A percentile compares a stretch with the other conserved stretches of the same genome.
phyloP scores from a whole-genome alignment of 2,329 filamentous ascomycete species.

The Pseudocercospora fijiensis region DNA sequence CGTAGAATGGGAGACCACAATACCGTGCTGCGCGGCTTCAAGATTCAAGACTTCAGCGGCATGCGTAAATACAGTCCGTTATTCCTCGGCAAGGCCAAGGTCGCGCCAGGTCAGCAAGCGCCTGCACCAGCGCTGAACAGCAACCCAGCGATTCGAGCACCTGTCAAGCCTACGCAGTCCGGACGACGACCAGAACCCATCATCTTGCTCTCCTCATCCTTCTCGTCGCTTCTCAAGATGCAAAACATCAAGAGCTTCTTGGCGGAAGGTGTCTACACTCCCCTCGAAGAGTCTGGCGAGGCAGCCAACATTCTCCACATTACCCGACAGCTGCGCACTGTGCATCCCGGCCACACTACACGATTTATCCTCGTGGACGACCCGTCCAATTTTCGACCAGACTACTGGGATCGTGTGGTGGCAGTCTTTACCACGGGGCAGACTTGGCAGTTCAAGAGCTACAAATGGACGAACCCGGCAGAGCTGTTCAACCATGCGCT shows the following conservation, averaged over 20 bases:
- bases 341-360: constrained; percentile 70
- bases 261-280: constrained; percentile 76
- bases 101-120: constrained; percentile 44
- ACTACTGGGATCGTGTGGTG: constrained; percentile 94
- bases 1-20: constrained; percentile 91
- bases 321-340: constrained; percentile 68
- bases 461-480: constrained; percentile 87
- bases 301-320: constrained; percentile 79
- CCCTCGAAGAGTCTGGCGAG: constrained; percentile 63
- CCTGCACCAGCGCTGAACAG: constrained; percentile 44
- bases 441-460: constrained; percentile 97
- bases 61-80: constrained; percentile 64
- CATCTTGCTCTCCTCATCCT: constrained; percentile 93
- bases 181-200: constrained; percentile 71
- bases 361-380: constrained; percentile 95
- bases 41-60: constrained; percentile 88
- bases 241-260: constrained; percentile 95
- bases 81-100: constrained; percentile 50
- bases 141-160: constrained; percentile 40
- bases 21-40: constrained; percentile 79
- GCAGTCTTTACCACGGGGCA: constrained; percentile 97
- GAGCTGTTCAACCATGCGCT: constrained; percentile 88
- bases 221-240: constrained; percentile 90
- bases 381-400: constrained; percentile 91
- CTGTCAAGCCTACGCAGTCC: constrained; percentile 37